Conservation (phyloP, 495 filamentous ascomycete genomes). For the Extremus antarcticus region DNA sequence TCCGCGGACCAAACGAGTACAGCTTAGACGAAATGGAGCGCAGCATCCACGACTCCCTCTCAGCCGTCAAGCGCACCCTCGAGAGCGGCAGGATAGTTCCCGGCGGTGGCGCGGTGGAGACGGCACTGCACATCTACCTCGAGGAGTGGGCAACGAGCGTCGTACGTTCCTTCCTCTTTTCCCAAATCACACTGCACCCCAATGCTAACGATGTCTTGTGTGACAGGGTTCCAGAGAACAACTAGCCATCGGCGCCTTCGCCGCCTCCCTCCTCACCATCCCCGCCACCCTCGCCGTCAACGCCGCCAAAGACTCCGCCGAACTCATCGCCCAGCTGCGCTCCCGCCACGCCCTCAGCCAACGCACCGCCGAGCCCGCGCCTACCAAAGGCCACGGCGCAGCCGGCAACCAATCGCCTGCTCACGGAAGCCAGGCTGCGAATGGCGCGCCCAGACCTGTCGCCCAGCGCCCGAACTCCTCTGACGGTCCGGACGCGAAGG, state of each 20-base stretch:
- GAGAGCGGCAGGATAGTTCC: constrained; percentile 96
- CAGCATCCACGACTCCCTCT: constrained; percentile 92
- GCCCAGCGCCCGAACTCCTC: not conserved
- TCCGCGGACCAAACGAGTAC: constrained; percentile 93
- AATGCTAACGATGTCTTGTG: not conserved
- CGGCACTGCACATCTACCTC: constrained; percentile 96
- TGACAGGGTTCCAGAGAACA: constrained; percentile 88
- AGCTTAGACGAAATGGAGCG: constrained; percentile 98
- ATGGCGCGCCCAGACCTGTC: not conserved
- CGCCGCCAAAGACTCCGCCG: constrained; percentile 88
- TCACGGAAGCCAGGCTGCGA: not conserved
- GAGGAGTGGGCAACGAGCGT: constrained; percentile 99
- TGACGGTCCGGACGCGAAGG: constrained; percentile 56
- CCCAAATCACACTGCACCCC: not conserved
- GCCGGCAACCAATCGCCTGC: not conserved
- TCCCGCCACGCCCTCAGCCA: constrained; percentile 91
- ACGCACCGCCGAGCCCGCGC: constrained; percentile 56
- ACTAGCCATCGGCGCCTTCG: constrained; percentile 95
- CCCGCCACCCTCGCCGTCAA: constrained; percentile 96
- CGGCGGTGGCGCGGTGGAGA: constrained; percentile 93
- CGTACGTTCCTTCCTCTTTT: constrained; percentile 37
- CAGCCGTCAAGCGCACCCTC: constrained; percentile 90
- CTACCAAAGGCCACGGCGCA: not conserved
- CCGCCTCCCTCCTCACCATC: constrained; percentile 83
- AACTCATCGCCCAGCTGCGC: constrained; percentile 90